phyloP scores from a whole-genome alignment of 2,329 filamentous ascomycete genomes.

The Pseudovirgaria hyperparasitica region DNA sequence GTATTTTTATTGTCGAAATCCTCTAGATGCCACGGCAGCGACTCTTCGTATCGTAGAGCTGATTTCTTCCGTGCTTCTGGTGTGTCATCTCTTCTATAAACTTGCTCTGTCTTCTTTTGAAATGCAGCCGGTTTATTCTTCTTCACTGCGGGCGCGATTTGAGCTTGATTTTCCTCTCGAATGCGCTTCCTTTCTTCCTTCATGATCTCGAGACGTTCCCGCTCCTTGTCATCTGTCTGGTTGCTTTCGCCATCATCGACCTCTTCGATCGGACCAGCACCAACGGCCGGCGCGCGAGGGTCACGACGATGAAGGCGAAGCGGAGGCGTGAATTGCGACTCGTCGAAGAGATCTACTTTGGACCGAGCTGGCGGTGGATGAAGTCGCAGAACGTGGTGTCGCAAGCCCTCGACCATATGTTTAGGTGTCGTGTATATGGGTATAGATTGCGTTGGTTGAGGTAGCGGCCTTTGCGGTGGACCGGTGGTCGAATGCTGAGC shows the following conservation, averaged over 20 bases:
- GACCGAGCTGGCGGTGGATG: slow-evolving; percentile 28
- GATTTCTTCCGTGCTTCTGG: slow-evolving; percentile 56
- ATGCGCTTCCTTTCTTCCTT: slow-evolving; percentile 75
- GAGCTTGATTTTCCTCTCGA: slow-evolving; percentile 74
- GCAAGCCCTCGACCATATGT: slow-evolving; percentile 62
- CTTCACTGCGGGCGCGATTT: slow-evolving; percentile 73
- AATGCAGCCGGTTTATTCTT: slow-evolving; percentile 54
- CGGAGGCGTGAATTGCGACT: slow-evolving; percentile 73
- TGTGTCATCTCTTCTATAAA: slow-evolving; percentile 68
- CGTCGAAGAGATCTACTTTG: slow-evolving; percentile 53
- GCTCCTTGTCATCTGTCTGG: slow-evolving; percentile 50
- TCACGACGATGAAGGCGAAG: slow-evolving; percentile 84
- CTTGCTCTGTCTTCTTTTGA: slow-evolving; percentile 74
- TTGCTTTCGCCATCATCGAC: slow-evolving; percentile 54
- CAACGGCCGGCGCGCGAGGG: slow-evolving; percentile 49
- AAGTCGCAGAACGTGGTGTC: slow-evolving; percentile 81
- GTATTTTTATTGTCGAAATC: slow-evolving; percentile 92
- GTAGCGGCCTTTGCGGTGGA: too few relatives aligned
- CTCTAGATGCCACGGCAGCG: slow-evolving; percentile 90
- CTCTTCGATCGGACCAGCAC: slow-evolving; percentile 24
- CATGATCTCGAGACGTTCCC: slow-evolving; percentile 43
- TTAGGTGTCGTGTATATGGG: too few relatives aligned
- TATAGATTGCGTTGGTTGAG: too few relatives aligned
- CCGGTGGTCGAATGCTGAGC: too few relatives aligned
- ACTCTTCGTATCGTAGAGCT: slow-evolving; percentile 75